Evolutionary conservation across 345 rosid species (phyloP).

Genomic region (Bretschneidera sinensis): DNA sequence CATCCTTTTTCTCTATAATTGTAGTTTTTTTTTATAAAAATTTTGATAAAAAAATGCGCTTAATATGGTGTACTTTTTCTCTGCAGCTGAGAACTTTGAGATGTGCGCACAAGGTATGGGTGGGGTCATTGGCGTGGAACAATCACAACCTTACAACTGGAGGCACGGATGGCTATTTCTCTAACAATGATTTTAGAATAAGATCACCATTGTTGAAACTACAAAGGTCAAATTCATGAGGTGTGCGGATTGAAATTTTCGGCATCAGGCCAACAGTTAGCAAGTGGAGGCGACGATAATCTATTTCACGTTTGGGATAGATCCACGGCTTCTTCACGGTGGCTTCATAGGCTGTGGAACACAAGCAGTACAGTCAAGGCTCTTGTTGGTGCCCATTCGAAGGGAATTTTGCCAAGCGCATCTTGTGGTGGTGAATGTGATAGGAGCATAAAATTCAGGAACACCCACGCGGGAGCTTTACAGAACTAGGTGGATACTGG

Average conservation of each 20-base stretch:
- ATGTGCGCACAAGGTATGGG: too few relatives aligned
- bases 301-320: constrained; percentile 22
- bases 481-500: constrained; percentile 5
- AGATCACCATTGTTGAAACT: constrained; percentile 29
- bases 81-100: too few relatives aligned
- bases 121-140: too few relatives aligned
- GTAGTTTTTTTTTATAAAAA: too few relatives aligned
- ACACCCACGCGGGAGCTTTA: too few relatives aligned
- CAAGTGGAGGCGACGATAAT: constrained; percentile 40
- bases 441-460: too few relatives aligned
- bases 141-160: constrained; percentile 12
- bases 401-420: not conserved
- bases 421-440: too few relatives aligned
- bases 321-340: constrained; percentile 24
- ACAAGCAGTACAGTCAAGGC: constrained; percentile 39
- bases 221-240: constrained; percentile 35
- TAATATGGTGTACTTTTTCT: too few relatives aligned
- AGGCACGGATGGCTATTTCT: constrained; percentile 26
- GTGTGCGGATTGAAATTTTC: constrained; percentile 47
- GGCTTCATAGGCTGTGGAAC: constrained; percentile 37
- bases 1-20: too few relatives aligned
- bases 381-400: constrained; percentile 37
- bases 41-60: too few relatives aligned
- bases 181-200: constrained; percentile 34
- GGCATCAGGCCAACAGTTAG: constrained; percentile 30